Conservation (phyloP, 805 yeast species). For the Myxozyma melibiosi region DNA sequence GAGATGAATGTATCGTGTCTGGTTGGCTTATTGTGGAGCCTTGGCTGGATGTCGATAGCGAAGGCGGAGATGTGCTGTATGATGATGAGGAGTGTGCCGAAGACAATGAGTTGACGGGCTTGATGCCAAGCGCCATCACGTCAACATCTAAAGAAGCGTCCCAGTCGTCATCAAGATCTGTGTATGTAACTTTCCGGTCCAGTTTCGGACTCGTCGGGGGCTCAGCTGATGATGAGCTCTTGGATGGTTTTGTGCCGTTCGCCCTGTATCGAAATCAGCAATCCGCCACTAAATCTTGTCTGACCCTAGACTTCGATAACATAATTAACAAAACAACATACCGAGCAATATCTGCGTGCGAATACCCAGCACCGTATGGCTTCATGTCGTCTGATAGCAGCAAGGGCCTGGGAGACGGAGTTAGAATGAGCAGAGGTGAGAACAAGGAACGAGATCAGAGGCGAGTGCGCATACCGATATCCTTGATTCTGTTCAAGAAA, state of each 20-base stretch:
- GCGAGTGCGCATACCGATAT: conserved; percentile 43
- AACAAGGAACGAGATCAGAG: conserved; percentile 29
- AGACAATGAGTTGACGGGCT: conserved; percentile 17
- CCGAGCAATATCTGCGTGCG: conserved; percentile 52
- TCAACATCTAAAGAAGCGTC: conserved; percentile 66
- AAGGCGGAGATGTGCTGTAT: conserved; percentile 4
- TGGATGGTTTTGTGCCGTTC: neutral
- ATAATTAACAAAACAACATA: conserved; percentile 17
- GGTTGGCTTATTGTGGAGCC: conserved; percentile 1
- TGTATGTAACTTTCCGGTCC: conserved; percentile 43
- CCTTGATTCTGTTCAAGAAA: conserved; percentile 39
- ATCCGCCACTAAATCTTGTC: neutral
- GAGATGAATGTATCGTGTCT: conserved; percentile 8
- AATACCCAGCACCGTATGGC: conserved; percentile 58
- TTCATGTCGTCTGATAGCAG: conserved; percentile 42
- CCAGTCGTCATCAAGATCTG: conserved; percentile 91
- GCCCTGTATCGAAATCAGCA: neutral
- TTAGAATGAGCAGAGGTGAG: neutral
- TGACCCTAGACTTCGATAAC: too few relatives aligned
- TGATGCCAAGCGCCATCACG: conserved; percentile 24
- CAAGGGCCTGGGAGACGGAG: conserved; percentile 5
- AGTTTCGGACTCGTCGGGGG: neutral
- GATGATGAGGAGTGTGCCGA: conserved; percentile 4
- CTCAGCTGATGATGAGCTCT: conserved; percentile 4
- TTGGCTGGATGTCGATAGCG: neutral